Base-by-base conservation (phyloP, 805 yeast species). In the Ascoidea tarda region DNA sequence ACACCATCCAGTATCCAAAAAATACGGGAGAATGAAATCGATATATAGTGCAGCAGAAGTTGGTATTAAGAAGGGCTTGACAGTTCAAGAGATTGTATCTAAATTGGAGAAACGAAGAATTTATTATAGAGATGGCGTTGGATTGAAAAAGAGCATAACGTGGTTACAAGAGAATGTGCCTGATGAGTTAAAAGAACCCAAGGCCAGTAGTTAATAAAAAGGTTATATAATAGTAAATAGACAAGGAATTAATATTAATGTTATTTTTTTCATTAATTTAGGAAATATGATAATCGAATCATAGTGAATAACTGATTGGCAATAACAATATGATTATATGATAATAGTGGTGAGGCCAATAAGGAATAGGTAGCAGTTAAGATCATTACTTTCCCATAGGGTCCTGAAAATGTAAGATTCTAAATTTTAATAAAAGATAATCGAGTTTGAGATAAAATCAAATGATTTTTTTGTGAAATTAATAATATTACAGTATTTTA, bases 1-100 rank as follows among this genome's bases (percentile, higher is more conserved):
- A 5, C 58, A 58, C 33, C 60, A 58, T 46, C 58, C 60, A 5
- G 55, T 58, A 5, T 52, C 56, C 32, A 58, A 58, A 33, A 58
- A 57, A 47, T 58, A 47, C 33, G 56, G 56, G 1, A 21, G 56
- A 32, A 54, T 54, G 53, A 54, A 54, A 45, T 52, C 56, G 16
- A 52, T 54, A 8, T 54, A 54, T 46, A 53, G 52, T 46, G 56
- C 56, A 1, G 46, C 49, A 5, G 55, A 51, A 31, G 49, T 32
- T 44, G 56, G 54, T 8, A 32, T 54, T 44, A 46, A 32, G 10
- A 14, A 46, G 53, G 50, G 50, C n/a, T 49, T 16, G n/a, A 8
- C 46, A 5, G 53, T 50, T 16, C 53, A 49, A 6, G 51, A 49
- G 32, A 51, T 54, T 16, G 33, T 52, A 5, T 4, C n/a, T 5